These are phyloP conservation scores for Heritiera littoralis DNA, from an alignment of 345 rosid species.

Conservation along the genomic window DNA sequence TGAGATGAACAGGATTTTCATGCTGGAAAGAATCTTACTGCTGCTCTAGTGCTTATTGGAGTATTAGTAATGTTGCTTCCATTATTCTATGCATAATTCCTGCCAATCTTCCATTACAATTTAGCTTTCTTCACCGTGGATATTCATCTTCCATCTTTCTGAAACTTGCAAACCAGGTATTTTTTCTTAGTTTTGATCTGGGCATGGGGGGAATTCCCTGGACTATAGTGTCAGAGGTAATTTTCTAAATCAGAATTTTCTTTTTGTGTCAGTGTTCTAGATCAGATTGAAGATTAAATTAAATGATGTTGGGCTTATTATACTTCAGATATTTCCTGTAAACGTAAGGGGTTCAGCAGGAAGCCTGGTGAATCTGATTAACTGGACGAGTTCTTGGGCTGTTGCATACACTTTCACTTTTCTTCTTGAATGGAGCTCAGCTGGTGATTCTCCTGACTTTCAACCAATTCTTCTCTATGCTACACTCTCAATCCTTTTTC, in stretches of 20 bases:
- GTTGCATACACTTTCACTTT: slow-evolving; percentile 34
- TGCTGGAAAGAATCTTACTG: background rate
- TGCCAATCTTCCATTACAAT: background rate
- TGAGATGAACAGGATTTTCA: slow-evolving; percentile 11
- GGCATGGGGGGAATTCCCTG: slow-evolving; percentile 21
- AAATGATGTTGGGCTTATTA: background rate
- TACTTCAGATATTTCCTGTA: slow-evolving; percentile 37
- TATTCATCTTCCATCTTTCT: background rate
- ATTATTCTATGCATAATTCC: no score
- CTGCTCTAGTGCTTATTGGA: slow-evolving; percentile 10
- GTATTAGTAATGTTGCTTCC: slow-evolving; percentile 7
- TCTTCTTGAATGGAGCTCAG: slow-evolving; percentile 42
- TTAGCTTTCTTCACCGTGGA: background rate
- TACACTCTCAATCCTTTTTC: background rate
- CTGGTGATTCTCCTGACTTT: slow-evolving; percentile 22
- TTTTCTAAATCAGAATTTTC: background rate
- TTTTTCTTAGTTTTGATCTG: background rate
- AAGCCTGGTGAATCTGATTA: slow-evolving; percentile 31
- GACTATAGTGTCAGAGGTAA: slow-evolving; percentile 21
- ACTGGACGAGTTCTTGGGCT: slow-evolving; percentile 34
- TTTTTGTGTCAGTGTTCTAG: no score
- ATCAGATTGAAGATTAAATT: background rate
- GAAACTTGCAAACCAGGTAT: slow-evolving; percentile 13
- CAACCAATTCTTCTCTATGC: no score
- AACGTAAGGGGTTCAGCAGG: slow-evolving; percentile 38